phyloP scores from a whole-genome alignment of 805 yeast genomes.

The Wickerhamiella kazuoi region DNA sequence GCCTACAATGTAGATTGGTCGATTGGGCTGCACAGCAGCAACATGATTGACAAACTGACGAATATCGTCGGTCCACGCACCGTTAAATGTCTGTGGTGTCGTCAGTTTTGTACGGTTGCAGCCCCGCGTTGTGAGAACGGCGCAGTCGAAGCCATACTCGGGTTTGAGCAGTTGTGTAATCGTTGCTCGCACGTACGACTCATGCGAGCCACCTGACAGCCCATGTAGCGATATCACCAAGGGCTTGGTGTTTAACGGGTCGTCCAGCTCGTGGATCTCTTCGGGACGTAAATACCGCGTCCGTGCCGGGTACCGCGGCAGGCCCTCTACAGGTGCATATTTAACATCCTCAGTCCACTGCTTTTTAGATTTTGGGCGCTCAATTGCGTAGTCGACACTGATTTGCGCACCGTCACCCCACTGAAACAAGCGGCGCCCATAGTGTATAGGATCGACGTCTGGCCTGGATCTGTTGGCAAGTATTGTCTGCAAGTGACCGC shows the following conservation, averaged over 20 bases:
- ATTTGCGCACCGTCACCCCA: slow-evolving; percentile 53
- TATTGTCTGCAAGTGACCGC: slow-evolving; percentile 65
- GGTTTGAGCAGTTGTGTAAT: slow-evolving; percentile 21
- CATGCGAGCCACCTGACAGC: slow-evolving; percentile 73
- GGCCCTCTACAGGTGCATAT: slow-evolving; percentile 18
- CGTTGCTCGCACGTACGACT: slow-evolving; percentile 49
- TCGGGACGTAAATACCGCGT: slow-evolving; percentile 34
- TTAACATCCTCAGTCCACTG: slow-evolving; percentile 18
- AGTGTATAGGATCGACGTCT: slow-evolving; percentile 39
- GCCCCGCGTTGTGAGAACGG: slow-evolving; percentile 59
- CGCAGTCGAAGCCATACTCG: slow-evolving; percentile 52
- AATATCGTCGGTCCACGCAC: slow-evolving; percentile 54
- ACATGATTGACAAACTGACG: slow-evolving; percentile 37
- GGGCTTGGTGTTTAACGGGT: slow-evolving; percentile 28
- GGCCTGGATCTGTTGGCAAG: slow-evolving; percentile 42
- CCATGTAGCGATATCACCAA: slow-evolving; percentile 57
- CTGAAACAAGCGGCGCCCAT: slow-evolving; percentile 58
- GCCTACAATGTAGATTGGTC: slow-evolving; percentile 55
- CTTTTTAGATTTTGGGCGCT: slow-evolving; percentile 21
- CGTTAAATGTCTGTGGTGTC: slow-evolving; percentile 53
- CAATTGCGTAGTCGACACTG: slow-evolving; percentile 59
- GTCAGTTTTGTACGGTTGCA: slow-evolving; percentile 55
- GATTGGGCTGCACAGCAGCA: slow-evolving; percentile 35
- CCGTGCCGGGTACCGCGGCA: slow-evolving; percentile 29
- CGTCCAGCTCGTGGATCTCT: slow-evolving; percentile 26